Evolutionary conservation across 2,329 filamentous ascomycete species (phyloP).

Genomic region (Purpureocillium takamizusanense): DNA sequence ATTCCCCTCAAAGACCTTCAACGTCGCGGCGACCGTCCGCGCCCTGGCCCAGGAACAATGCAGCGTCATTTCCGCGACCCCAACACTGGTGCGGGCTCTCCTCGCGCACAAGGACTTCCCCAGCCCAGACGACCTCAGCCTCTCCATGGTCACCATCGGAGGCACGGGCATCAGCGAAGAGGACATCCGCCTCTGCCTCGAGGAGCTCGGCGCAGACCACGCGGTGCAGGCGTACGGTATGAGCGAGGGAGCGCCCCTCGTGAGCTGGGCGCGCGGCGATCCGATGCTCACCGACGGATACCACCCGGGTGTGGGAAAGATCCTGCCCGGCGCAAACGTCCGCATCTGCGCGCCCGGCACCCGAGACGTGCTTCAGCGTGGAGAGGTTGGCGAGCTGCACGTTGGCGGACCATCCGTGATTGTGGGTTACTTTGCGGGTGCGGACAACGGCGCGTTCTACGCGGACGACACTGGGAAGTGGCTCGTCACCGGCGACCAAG

Average conservation of each 20-base stretch:
- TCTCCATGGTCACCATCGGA: conserved; percentile 24
- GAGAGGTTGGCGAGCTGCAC: conserved; percentile 30
- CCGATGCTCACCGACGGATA: conserved; percentile 19
- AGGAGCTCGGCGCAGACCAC: conserved; percentile 19
- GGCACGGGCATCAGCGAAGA: conserved; percentile 20
- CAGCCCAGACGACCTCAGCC: conserved; percentile 13
- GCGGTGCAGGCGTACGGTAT: conserved; percentile 33
- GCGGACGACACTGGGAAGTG: conserved; percentile 21
- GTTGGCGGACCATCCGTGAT: conserved; percentile 26
- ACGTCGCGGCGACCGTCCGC: conserved; percentile 20
- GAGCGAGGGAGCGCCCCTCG: conserved; percentile 32
- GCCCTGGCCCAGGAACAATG: conserved; percentile 22
- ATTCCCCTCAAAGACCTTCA: conserved; percentile 24
- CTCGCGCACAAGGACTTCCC: conserved; percentile 20
- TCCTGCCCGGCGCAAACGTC: conserved; percentile 27
- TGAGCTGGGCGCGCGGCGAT: conserved; percentile 28
- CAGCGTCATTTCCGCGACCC: conserved; percentile 30
- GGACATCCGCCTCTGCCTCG: conserved; percentile 21
- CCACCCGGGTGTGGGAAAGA: conserved; percentile 31
- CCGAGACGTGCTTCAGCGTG: conserved; percentile 16
- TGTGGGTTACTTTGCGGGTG: conserved; percentile 20
- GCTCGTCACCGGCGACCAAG: conserved; percentile 32
- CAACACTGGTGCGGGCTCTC: conserved; percentile 23
- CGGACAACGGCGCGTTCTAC: conserved; percentile 23
- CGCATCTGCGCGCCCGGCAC: conserved; percentile 25